Evolutionary conservation across 108 stramenopile genomes (phyloP).

Genomic region (Fragilaria crotonensis): DNA sequence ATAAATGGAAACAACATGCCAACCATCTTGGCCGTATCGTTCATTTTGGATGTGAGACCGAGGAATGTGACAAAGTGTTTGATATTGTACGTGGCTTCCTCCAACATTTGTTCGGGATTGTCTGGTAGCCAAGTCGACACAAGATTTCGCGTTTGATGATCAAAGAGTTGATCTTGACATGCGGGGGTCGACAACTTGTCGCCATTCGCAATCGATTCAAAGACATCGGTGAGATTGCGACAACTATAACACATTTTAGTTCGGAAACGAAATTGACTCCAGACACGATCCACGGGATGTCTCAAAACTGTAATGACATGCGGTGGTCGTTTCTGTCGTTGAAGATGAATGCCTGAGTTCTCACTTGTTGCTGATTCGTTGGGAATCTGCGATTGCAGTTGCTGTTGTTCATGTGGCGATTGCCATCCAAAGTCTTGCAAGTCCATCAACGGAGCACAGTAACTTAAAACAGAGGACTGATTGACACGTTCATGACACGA

Average conservation of each 20-base stretch:
- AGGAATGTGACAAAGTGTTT: constrained; percentile 53
- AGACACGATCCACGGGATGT: constrained; percentile 74
- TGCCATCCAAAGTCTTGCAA: constrained; percentile 59
- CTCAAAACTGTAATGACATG: constrained; percentile 58
- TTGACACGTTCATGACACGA: constrained; percentile 17
- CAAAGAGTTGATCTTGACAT: constrained; percentile 53
- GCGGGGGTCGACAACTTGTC: background rate
- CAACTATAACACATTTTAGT: constrained; percentile 61
- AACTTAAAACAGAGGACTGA: constrained; percentile 46
- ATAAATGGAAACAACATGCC: constrained; percentile 64
- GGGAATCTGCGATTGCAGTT: background rate
- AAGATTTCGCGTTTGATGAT: constrained; percentile 64
- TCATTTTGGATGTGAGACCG: constrained; percentile 59
- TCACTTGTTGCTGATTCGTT: background rate
- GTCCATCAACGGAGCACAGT: constrained; percentile 55
- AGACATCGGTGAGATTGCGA: constrained; percentile 47
- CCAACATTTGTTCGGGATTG: constrained; percentile 23
- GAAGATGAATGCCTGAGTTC: background rate
- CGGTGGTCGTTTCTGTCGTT: background rate
- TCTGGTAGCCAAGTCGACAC: constrained; percentile 10
- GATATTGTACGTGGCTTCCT: constrained; percentile 63
- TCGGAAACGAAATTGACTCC: constrained; percentile 74
- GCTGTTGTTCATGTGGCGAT: background rate
- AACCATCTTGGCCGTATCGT: constrained; percentile 32
- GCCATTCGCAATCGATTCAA: constrained; percentile 4